These are phyloP conservation scores for Saccharomyces hybrid DNA, from an alignment of 1,139 yeast species.

Conservation along the genomic window DNA sequence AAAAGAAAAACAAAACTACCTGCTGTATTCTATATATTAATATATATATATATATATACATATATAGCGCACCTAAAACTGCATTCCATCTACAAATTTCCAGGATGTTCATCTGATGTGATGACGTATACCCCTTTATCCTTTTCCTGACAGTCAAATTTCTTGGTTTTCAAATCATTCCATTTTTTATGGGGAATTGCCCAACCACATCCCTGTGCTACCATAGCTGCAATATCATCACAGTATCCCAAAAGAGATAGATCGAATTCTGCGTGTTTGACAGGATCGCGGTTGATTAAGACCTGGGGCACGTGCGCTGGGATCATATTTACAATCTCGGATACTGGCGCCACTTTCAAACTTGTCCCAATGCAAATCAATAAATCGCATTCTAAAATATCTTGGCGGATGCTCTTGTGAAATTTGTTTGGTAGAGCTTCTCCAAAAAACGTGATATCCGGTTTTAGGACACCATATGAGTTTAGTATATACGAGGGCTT, in stretches of 20 bases:
- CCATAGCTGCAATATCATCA: slow-evolving; percentile 72
- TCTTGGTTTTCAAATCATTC: slow-evolving; percentile 20
- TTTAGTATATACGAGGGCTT: slow-evolving; percentile 20
- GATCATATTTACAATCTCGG: slow-evolving; percentile 73
- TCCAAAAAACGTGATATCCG: slow-evolving; percentile 92
- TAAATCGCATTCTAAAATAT: slow-evolving; percentile 64
- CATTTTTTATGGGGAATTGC: slow-evolving; percentile 48
- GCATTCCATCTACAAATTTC: not conserved
- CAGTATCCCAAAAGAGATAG: slow-evolving; percentile 74
- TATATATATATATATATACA: not conserved
- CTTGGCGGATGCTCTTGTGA: slow-evolving; percentile 53
- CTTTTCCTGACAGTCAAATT: slow-evolving; percentile 19
- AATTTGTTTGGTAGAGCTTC: slow-evolving; percentile 72
- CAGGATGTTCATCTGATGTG: not conserved
- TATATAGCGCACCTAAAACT: not conserved
- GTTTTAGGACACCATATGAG: slow-evolving; percentile 81
- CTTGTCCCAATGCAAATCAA: slow-evolving; percentile 89
- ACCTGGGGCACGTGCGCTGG: slow-evolving; percentile 74
- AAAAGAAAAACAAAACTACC: not conserved
- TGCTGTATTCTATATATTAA: not conserved
- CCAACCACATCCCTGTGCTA: slow-evolving; percentile 62
- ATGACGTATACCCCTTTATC: slow-evolving; percentile 25
- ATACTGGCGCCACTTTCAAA: slow-evolving; percentile 92
- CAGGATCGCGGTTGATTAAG: slow-evolving; percentile 71
- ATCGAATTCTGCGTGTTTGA: slow-evolving; percentile 76